These are phyloP conservation scores for Backusella mclennaniae DNA, from an alignment of 192 early-diverging fungal genomes.

Conservation along the genomic window DNA sequence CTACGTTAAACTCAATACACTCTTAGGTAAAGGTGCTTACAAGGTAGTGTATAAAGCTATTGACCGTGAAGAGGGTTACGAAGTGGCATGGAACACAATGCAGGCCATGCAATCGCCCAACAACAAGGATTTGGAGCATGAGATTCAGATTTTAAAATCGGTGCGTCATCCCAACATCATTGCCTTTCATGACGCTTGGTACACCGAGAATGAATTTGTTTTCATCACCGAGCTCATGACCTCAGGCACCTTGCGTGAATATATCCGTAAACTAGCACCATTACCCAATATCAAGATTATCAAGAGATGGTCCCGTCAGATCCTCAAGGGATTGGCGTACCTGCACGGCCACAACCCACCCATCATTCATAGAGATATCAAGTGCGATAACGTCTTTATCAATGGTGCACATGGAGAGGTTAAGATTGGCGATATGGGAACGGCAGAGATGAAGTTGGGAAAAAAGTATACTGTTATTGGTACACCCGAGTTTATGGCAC, in stretches of 20 bases:
- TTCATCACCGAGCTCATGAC: conserved; percentile 92
- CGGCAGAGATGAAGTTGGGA: conserved; percentile 82
- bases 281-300: conserved; percentile 71
- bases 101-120: conserved; percentile 42
- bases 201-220: conserved; percentile 56
- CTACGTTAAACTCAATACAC: conserved; percentile 58
- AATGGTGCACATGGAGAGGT: conserved; percentile 86
- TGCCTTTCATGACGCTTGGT: conserved; percentile 72
- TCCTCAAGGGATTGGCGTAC: conserved; percentile 75
- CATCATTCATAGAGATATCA: conserved; percentile 79
- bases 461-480: conserved; percentile 87
- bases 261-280: conserved; percentile 65
- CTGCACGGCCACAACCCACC: conserved; percentile 74
- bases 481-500: conserved; percentile 85
- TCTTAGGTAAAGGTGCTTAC: conserved; percentile 78
- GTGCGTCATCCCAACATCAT: conserved; percentile 84
- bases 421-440: too few species aligned
- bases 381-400: conserved; percentile 84
- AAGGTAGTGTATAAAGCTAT: conserved; percentile 82
- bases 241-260: conserved; percentile 77
- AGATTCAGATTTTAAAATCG: conserved; percentile 69
- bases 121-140: conserved; percentile 41
- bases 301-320: conserved; percentile 79
- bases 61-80: conserved; percentile 82
- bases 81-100: conserved; percentile 86